Evolutionary conservation across 192 early-diverging fungal species (phyloP).

Genomic region (Coemansia sp.): DNA sequence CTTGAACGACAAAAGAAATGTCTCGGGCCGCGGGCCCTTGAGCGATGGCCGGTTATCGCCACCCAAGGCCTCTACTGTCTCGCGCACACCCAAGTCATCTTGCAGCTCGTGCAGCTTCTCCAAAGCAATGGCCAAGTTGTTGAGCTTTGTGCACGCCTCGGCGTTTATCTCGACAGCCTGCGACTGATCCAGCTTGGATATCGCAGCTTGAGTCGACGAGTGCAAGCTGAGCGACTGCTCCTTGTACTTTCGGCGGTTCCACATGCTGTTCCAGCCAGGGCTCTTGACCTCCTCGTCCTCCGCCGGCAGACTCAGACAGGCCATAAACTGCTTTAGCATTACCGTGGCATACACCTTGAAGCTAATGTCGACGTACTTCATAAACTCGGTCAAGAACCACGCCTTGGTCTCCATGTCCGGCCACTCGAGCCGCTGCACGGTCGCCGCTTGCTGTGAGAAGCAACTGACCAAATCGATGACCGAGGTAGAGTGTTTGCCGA

Average conservation of each 20-base stretch:
- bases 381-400: conserved; percentile 46
- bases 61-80: conserved; percentile 33
- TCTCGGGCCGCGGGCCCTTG: conserved; percentile 6
- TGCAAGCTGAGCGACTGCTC: conserved; percentile 38
- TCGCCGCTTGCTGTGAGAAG: conserved; percentile 50
- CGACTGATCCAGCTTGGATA: conserved; percentile 43
- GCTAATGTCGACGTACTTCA: conserved; percentile 36
- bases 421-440: conserved; percentile 40
- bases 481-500: conserved; percentile 54
- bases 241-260: conserved; percentile 50
- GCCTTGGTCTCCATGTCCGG: conserved; percentile 48
- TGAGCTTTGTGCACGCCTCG: conserved; percentile 51
- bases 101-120: conserved; percentile 48
- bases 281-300: conserved; percentile 19
- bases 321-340: conserved; percentile 49
- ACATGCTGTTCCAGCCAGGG: conserved; percentile 43
- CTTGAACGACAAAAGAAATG: conserved; percentile 65
- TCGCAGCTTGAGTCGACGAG: conserved; percentile 32
- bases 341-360: conserved; percentile 48
- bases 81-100: conserved; percentile 38
- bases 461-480: conserved; percentile 50
- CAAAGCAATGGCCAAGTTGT: conserved; percentile 44
- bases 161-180: conserved; percentile 26
- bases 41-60: conserved; percentile 43
- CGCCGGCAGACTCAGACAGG: conserved; percentile 16